Evolutionary conservation across 2,329 filamentous ascomycete genomes (phyloP).

Genomic region (Monosporascus ibericus): DNA sequence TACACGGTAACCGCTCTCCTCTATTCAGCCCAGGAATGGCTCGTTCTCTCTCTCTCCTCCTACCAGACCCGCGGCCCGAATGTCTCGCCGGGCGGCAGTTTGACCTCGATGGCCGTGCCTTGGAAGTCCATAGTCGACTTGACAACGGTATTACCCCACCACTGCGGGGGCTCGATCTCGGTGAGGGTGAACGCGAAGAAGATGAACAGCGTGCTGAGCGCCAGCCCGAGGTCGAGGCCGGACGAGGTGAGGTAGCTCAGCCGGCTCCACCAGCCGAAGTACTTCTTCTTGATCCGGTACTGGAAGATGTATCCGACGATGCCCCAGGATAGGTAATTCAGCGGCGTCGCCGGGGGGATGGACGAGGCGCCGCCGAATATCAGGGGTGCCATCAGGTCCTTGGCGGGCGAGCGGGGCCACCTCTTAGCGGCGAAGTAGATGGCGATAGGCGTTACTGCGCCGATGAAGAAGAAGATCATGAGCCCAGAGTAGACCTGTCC

Average conservation of each 20-base stretch:
- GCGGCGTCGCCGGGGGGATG: slow-evolving; percentile 62
- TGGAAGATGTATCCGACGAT: slow-evolving; percentile 67
- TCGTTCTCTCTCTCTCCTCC: neutral
- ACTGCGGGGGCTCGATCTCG: slow-evolving; percentile 53
- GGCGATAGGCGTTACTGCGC: slow-evolving; percentile 45
- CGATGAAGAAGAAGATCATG: slow-evolving; percentile 53
- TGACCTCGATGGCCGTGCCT: slow-evolving; percentile 52
- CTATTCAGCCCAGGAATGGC: neutral
- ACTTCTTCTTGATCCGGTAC: slow-evolving; percentile 56
- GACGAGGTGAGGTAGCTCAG: slow-evolving; percentile 69
- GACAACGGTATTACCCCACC: slow-evolving; percentile 64
- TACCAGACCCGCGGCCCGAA: slow-evolving; percentile 58
- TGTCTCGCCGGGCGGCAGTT: slow-evolving; percentile 45
- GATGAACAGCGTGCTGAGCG: slow-evolving; percentile 60
- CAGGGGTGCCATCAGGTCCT: slow-evolving; percentile 54
- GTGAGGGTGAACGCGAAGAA: slow-evolving; percentile 65
- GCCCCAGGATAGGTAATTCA: slow-evolving; percentile 72
- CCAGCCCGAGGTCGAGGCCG: slow-evolving; percentile 62
- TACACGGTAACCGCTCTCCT: too few species aligned
- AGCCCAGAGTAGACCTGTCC: slow-evolving; percentile 56
- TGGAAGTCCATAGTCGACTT: slow-evolving; percentile 55
- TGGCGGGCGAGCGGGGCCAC: slow-evolving; percentile 44
- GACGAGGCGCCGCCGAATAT: slow-evolving; percentile 54
- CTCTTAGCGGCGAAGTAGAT: slow-evolving; percentile 44
- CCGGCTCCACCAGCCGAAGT: slow-evolving; percentile 66